Percentiles rank a stretch among this genome's conserved stretches.
Conservation (phyloP, 2,329 filamentous ascomycete genomes). For the Cephalotrichum gorgonifer region DNA sequence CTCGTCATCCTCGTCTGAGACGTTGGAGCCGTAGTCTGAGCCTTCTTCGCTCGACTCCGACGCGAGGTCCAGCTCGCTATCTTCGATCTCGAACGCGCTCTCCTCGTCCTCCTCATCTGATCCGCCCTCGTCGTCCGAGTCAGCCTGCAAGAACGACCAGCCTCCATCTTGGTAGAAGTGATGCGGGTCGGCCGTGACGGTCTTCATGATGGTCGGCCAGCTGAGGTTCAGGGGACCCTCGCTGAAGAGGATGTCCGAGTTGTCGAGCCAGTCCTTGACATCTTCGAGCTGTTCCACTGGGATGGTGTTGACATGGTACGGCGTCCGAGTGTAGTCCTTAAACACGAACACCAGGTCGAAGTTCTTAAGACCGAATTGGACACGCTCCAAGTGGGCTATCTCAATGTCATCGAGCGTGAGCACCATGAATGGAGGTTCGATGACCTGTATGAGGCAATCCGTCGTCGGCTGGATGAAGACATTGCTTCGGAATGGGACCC, state of each 20-base stretch:
- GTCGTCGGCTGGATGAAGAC: constrained; percentile 94
- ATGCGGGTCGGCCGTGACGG: constrained; percentile 85
- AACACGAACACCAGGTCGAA: constrained; percentile 98
- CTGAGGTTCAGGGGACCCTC: constrained; percentile 96
- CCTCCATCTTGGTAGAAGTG: constrained; percentile 92
- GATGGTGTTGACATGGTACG: constrained; percentile 95
- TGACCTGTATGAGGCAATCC: constrained; percentile 92
- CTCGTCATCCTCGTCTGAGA: constrained; percentile 64
- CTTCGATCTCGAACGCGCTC: constrained; percentile 82
- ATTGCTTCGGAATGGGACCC: constrained; percentile 90
- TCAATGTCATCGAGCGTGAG: constrained; percentile 94
- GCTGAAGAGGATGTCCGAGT: constrained; percentile 84
- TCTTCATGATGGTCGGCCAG: constrained; percentile 99
- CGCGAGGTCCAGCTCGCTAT: constrained; percentile 74
- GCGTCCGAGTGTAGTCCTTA: constrained; percentile 88
- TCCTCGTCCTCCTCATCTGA: constrained; percentile 80
- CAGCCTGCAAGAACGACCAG: constrained; percentile 83
- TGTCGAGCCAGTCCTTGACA: constrained; percentile 96
- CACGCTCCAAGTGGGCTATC: constrained; percentile 89
- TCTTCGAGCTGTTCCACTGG: constrained; percentile 89
- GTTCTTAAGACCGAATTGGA: constrained; percentile 95
- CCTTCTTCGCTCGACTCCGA: constrained; percentile 72
- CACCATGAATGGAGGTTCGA: constrained; percentile 93
- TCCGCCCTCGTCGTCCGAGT: constrained; percentile 74
- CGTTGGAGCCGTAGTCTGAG: constrained; percentile 88